A percentile compares a stretch with the other conserved stretches of the same genome.
phyloP scores from a whole-genome alignment of 2,329 filamentous ascomycete genomes.

The Diaporthe citriasiana region DNA sequence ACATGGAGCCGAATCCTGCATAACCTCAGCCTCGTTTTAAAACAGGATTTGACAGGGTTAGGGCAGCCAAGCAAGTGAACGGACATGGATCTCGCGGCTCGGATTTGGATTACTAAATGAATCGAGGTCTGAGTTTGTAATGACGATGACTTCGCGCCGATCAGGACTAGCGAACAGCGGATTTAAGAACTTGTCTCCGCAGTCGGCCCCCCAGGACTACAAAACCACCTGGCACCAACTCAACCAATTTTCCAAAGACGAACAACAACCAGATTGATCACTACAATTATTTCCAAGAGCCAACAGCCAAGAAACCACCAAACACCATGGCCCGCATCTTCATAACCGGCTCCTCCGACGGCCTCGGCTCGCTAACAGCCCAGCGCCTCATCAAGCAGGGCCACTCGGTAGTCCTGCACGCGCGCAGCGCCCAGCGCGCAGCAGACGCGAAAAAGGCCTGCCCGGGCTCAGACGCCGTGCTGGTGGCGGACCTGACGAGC shows the following conservation, averaged over 20 bases:
- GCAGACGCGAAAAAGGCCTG: constrained; percentile 61
- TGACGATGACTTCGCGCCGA: constrained; percentile 19
- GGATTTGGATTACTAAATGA: constrained; percentile 15
- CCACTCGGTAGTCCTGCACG: constrained; percentile 69
- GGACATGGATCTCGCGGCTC: not conserved
- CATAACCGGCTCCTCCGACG: constrained; percentile 72
- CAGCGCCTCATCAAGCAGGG: constrained; percentile 63
- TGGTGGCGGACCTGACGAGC: constrained; percentile 67
- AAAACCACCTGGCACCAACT: not conserved
- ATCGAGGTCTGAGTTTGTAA: not conserved
- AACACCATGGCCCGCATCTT: constrained; percentile 48
- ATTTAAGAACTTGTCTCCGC: not conserved
- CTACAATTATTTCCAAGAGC: no score
- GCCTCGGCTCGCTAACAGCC: constrained; percentile 66
- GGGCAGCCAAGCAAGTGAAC: no score
- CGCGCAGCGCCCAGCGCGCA: constrained; percentile 67
- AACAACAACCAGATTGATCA: not conserved
- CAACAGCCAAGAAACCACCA: not conserved
- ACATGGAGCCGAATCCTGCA: no score
- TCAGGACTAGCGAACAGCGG: not conserved
- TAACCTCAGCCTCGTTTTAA: not conserved
- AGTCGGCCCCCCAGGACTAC: not conserved
- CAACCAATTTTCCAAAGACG: not conserved
- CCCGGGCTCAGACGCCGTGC: constrained; percentile 63
- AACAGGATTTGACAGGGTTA: not conserved